A percentile compares a stretch with the other conserved stretches of the same genome.
phyloP scores from a whole-genome alignment of 2,329 filamentous ascomycete genomes.

The Penicillium nordicum region DNA sequence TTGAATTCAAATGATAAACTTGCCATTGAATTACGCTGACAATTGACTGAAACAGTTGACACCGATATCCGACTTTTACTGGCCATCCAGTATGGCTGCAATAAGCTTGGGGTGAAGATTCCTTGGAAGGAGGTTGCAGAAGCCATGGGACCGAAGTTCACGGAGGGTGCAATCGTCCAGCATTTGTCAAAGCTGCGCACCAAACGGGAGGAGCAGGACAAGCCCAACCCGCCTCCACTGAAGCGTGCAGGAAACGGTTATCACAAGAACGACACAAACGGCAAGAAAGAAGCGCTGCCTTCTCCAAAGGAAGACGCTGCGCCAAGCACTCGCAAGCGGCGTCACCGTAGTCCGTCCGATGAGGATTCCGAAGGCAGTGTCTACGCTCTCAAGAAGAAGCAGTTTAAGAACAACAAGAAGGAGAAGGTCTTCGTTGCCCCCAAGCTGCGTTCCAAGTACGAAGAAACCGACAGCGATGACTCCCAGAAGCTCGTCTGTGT shows the following conservation, averaged over 20 bases:
- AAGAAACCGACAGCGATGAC: not conserved
- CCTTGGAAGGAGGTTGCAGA: slow-evolving; percentile 43
- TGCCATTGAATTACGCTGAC: slow-evolving; percentile 11
- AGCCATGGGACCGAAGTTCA: slow-evolving; percentile 40
- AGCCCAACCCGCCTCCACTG: slow-evolving; percentile 41
- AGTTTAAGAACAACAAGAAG: not conserved
- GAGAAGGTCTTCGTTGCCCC: not conserved
- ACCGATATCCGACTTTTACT: slow-evolving; percentile 44
- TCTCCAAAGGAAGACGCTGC: not conserved
- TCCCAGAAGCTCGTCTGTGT: slow-evolving; percentile 14
- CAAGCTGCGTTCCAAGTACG: not conserved
- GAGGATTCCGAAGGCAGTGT: not conserved
- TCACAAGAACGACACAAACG: not conserved
- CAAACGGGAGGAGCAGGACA: slow-evolving; percentile 31
- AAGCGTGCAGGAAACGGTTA: slow-evolving; percentile 25
- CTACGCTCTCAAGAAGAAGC: not conserved
- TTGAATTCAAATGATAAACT: not conserved
- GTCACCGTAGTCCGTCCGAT: not conserved
- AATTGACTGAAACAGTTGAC: slow-evolving; percentile 31
- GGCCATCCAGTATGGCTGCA: slow-evolving; percentile 42
- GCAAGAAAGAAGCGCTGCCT: not conserved
- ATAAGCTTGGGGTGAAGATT: slow-evolving; percentile 35
- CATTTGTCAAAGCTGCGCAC: slow-evolving; percentile 46
- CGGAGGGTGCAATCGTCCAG: slow-evolving; percentile 46
- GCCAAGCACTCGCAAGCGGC: not conserved